phyloP scores from a whole-genome alignment of 371 early-diverging fungal genomes.

The Apophysomyces elegans region DNA sequence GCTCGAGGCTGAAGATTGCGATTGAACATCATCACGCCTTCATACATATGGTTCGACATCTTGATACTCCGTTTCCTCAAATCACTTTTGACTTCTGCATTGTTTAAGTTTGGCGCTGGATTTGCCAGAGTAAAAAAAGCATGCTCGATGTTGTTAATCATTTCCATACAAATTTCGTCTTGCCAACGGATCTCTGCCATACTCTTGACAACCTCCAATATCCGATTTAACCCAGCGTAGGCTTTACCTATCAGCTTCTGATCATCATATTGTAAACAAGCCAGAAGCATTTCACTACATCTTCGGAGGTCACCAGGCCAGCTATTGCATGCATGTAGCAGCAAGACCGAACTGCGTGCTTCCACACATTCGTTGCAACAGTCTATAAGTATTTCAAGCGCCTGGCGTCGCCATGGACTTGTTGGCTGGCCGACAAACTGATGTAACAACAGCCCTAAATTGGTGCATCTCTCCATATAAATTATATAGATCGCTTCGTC shows the following conservation, averaged over 20 bases:
- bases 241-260: slow-evolving; percentile 16
- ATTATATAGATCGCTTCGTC: slow-evolving; percentile 24
- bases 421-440: slow-evolving; percentile 16
- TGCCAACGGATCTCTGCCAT: slow-evolving; percentile 36
- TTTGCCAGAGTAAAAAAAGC: slow-evolving; percentile 7
- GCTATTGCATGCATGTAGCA: slow-evolving; percentile 27
- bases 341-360: slow-evolving; percentile 22
- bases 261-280: slow-evolving; percentile 23
- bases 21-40: slow-evolving; percentile 35
- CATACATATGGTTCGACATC: slow-evolving; percentile 29
- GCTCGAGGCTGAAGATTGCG: slow-evolving; percentile 26
- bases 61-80: slow-evolving; percentile 20
- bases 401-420: slow-evolving; percentile 20
- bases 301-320: slow-evolving; percentile 34
- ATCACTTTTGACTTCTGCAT: neutral
- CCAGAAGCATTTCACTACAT: slow-evolving; percentile 23
- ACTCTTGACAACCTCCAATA: slow-evolving; percentile 21
- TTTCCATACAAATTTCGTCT: slow-evolving; percentile 28
- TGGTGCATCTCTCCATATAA: slow-evolving; percentile 33
- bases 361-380: slow-evolving; percentile 26
- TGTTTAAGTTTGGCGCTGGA: too few species aligned
- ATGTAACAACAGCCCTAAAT: slow-evolving; percentile 26
- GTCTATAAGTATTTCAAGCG: slow-evolving; percentile 25
- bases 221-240: slow-evolving; percentile 26
- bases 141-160: slow-evolving; percentile 23